A percentile compares a stretch with the other conserved stretches of the same genome.
Conservation (phyloP, 371 early-diverging fungal genomes). For the Chytridiales sp. region DNA sequence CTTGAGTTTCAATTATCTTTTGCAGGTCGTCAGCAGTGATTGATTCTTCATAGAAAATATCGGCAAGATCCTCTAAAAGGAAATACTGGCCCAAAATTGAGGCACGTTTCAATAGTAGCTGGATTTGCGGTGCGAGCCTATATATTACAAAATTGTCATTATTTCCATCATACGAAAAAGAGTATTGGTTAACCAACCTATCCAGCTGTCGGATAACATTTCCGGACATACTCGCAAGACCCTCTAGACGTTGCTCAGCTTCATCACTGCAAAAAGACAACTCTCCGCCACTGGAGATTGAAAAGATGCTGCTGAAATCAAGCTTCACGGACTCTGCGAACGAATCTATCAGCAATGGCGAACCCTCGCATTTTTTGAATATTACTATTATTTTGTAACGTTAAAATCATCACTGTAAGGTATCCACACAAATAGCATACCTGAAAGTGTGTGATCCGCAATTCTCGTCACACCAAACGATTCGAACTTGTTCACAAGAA, state of each 20-base stretch:
- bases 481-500: neutral
- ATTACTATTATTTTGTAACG: neutral
- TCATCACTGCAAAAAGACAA: neutral
- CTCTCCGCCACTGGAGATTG: neutral
- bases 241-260: neutral
- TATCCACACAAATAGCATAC: neutral
- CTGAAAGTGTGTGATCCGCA: neutral
- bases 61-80: too few relatives aligned
- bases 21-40: too few relatives aligned
- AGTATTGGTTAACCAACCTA: neutral
- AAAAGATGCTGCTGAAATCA: neutral
- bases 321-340: conserved; percentile 5
- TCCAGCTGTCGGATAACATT: conserved; percentile 5
- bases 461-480: neutral
- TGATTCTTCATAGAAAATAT: too few relatives aligned
- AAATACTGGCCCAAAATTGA: too few relatives aligned
- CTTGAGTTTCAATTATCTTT: too few relatives aligned
- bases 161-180: neutral
- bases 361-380: conserved; percentile 1
- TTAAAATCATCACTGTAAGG: neutral
- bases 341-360: conserved; percentile 6
- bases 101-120: too few relatives aligned
- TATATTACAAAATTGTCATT: too few relatives aligned
- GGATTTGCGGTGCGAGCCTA: too few relatives aligned
- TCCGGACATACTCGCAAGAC: neutral